Evolutionary conservation across 2,329 filamentous ascomycete species (phyloP), one percentile per base, ranked within the genome.

Genomic region (Exophiala dermatitidis): DNA sequence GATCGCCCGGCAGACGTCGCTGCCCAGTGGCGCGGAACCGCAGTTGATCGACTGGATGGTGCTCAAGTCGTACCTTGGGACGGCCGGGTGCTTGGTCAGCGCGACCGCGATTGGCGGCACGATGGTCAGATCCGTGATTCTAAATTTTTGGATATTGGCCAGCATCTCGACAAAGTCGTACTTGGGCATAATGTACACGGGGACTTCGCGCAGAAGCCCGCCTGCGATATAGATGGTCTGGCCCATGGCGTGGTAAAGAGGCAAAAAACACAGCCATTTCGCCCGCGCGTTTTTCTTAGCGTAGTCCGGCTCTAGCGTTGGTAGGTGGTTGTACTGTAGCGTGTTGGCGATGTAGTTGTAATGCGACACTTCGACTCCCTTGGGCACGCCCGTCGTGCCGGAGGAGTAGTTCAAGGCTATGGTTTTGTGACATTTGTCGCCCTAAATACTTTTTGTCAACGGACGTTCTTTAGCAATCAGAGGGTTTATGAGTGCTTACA

Each of bases 41-140:
- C 84, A 86, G 66, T 85, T 88, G 5, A 88, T 67, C 1, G 73
- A 68, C 4, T 72, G 72, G 0, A 90, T 81, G 45, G 79, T 84
- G 62, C 79, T 84, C 1, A 94, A 72, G 62, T 93, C 85, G 66
- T 84, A 89, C 54, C 85, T 81, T 26, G 77, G 72, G 59, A 82
- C 78, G 0, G 78, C 60, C 42, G 77, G 76, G 62, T 81, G 83
- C 57, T 86, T 86, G 26, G 84, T 74, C 74, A 94, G 79, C 54
- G 81, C 76, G 54, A 93, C 86, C 52, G 93, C 81, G 62, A 94
- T 90, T 0, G 88, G 88, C 5, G 88, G 88, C 0, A 90, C 86
- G 61, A 91, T 67, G 60, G 77, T 84, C 7, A 91, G 72, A 46
- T 76, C 74, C 45, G 75, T 74, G 62, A 93, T 86, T 67, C 82